A percentile compares a stretch with the other conserved stretches of the same genome.
These are phyloP conservation scores for Letharia lupina DNA, from an alignment of 495 filamentous ascomycete species.

Conservation along the genomic window DNA sequence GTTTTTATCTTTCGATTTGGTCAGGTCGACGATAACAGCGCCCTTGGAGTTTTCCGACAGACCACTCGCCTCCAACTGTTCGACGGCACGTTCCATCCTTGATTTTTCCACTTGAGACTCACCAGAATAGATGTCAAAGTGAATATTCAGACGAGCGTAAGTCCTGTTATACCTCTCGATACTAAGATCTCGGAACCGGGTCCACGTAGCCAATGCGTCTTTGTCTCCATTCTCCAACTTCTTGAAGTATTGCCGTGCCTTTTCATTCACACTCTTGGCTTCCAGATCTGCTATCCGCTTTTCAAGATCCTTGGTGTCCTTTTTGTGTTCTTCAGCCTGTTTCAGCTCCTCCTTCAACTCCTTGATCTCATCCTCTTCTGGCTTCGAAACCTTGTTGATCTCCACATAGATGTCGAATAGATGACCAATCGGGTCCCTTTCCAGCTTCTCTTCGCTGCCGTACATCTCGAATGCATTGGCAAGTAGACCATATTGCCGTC, in stretches of 20 bases:
- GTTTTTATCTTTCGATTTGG: slow-evolving; percentile 54
- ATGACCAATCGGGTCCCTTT: slow-evolving; percentile 58
- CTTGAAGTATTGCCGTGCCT: slow-evolving; percentile 76
- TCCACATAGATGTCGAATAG: slow-evolving; percentile 63
- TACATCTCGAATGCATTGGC: slow-evolving; percentile 58
- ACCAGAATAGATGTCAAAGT: slow-evolving; percentile 87
- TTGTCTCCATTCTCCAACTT: slow-evolving; percentile 77
- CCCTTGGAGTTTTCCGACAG: slow-evolving; percentile 79
- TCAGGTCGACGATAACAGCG: slow-evolving; percentile 81
- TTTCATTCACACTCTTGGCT: slow-evolving; percentile 53
- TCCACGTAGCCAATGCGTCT: slow-evolving; percentile 72
- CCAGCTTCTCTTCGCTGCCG: slow-evolving; percentile 53
- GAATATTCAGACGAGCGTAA: slow-evolving; percentile 80
- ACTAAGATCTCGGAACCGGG: slow-evolving; percentile 79
- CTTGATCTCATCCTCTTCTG: slow-evolving; percentile 49
- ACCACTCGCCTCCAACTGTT: slow-evolving; percentile 58
- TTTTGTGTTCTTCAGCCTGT: slow-evolving; percentile 41
- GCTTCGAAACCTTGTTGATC: slow-evolving; percentile 47
- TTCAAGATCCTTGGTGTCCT: slow-evolving; percentile 40
- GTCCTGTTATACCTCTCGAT: slow-evolving; percentile 78
- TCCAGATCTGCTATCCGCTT: slow-evolving; percentile 45
- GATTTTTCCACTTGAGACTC: slow-evolving; percentile 85
- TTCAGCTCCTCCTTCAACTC: slow-evolving; percentile 48
- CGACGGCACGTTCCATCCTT: slow-evolving; percentile 62
- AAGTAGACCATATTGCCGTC: slow-evolving; percentile 65